phyloP scores from a whole-genome alignment of 331 rosid genomes.

The Quercus lobata region DNA sequence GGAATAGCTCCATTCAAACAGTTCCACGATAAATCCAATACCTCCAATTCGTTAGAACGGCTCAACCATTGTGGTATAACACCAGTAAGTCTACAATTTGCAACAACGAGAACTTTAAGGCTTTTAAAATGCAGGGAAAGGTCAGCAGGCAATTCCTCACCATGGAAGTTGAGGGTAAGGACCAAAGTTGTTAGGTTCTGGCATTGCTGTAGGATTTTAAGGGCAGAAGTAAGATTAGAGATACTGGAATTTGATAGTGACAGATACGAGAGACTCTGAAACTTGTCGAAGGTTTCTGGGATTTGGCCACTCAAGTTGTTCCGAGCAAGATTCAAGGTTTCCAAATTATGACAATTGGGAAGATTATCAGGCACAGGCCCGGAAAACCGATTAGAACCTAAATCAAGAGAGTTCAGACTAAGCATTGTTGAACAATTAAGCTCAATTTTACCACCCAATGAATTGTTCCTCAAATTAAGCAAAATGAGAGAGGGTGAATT shows the following conservation, averaged over 20 bases:
- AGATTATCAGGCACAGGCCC: constrained; percentile 37
- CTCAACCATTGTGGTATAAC: constrained; percentile 31
- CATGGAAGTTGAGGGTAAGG: constrained; percentile 27
- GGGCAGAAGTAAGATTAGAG: constrained; percentile 22
- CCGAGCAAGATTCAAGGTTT: constrained; percentile 21
- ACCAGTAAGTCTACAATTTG: constrained; percentile 33
- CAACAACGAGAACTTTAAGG: constrained; percentile 29
- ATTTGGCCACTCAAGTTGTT: constrained; percentile 22
- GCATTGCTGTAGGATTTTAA: constrained; percentile 26
- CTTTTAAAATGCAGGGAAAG: constrained; percentile 18
- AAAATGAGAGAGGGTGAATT: constrained; percentile 15
- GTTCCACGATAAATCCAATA: constrained; percentile 37
- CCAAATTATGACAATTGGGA: constrained; percentile 34
- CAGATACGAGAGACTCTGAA: constrained; percentile 18
- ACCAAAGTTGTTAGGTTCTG: constrained; percentile 32
- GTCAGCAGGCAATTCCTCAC: constrained; percentile 31
- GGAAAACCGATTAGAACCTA: constrained; percentile 30
- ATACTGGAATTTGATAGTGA: constrained; percentile 27
- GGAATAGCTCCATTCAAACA: constrained; percentile 17
- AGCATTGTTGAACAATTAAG: constrained; percentile 31
- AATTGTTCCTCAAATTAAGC: constrained; percentile 41
- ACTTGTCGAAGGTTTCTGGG: constrained; percentile 29
- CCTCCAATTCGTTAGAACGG: constrained; percentile 12
- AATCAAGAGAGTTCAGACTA: constrained; percentile 30
- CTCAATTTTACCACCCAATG: constrained; percentile 16